Evolutionary conservation across 139 green algal species (phyloP), one percentile per base, ranked within the genome.

Genomic region (Chlamydomonas sp.): DNA sequence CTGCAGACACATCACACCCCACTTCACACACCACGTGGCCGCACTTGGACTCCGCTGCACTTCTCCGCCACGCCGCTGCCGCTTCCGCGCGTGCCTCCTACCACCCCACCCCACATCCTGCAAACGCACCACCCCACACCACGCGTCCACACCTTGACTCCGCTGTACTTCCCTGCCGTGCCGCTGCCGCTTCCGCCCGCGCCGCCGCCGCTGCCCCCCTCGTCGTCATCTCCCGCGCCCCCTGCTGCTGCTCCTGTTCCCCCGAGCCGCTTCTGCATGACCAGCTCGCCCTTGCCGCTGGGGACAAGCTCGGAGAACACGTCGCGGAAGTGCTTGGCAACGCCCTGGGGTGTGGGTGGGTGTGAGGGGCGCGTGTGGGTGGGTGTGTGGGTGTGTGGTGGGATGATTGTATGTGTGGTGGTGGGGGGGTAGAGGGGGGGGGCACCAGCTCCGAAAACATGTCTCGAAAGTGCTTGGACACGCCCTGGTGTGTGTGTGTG

Each of bases 301-400:
- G 88, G 90, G 39, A 97, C 95, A 37, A 98, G 88, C 75, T 96
- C 86, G n/a, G 73, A 74, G 70, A 97, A 98, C 38, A 97, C 86
- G 69, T 97, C 86, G 16, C 84, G 71, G 83, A 99, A 99, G 79
- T 97, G 89, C 72, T 92, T 91, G 30, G 92, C 88, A 59, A 98
- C 94, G 13, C 82, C 84, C 79, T n/a, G n/a, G n/a, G n/a, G n/a
- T n/a, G n/a, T n/a, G n/a, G n/a, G n/a, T n/a, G n/a, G n/a, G n/a
- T n/a, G n/a, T n/a, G n/a, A n/a, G n/a, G n/a, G n/a, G n/a, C n/a
- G n/a, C n/a, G n/a, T n/a, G n/a, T n/a, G n/a, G n/a, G n/a, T n/a
- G n/a, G n/a, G n/a, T n/a, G n/a, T n/a, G n/a, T n/a, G n/a, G n/a
- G n/a, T n/a, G n/a, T n/a, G n/a, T n/a, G n/a, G n/a, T n/a, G n/a